Evolutionary conservation across 2,329 filamentous ascomycete genomes (phyloP).

Genomic region (Nemania serpens): DNA sequence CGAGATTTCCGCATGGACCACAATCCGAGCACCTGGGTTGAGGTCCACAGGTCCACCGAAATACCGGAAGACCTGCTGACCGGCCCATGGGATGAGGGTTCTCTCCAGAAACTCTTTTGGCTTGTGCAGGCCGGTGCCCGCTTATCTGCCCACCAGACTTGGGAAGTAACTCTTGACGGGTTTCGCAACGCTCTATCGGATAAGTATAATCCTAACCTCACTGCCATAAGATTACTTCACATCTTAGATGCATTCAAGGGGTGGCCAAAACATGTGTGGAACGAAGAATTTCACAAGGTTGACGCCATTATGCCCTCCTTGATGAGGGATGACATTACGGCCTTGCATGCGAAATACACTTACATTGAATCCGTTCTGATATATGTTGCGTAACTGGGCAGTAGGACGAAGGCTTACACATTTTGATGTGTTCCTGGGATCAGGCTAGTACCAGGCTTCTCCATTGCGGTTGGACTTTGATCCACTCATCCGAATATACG

Average conservation of each 20-base stretch:
- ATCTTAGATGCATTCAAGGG: conserved; percentile 20
- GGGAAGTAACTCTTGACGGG: conserved; percentile 48
- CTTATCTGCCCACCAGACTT: conserved; percentile 42
- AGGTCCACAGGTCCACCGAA: conserved; percentile 47
- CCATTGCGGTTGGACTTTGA: conserved; percentile 2
- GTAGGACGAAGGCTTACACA: too few species aligned
- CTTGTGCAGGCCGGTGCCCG: conserved; percentile 47
- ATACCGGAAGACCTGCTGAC: conserved; percentile 48
- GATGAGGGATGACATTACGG: background rate
- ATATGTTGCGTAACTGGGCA: background rate
- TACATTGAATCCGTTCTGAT: conserved; percentile 1
- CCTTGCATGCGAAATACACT: conserved; percentile 1
- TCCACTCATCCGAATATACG: conserved; percentile 5
- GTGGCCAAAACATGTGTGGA: conserved; percentile 25
- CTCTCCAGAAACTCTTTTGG: conserved; percentile 52
- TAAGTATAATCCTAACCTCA: conserved; percentile 21
- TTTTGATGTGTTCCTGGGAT: background rate
- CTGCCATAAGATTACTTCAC: conserved; percentile 27
- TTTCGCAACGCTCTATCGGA: conserved; percentile 43
- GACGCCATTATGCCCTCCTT: background rate
- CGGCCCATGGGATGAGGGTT: conserved; percentile 49
- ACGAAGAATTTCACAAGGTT: conserved; percentile 8
- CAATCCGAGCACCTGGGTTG: conserved; percentile 31
- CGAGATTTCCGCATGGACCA: conserved; percentile 26
- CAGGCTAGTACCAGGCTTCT: conserved; percentile 1